Base-by-base conservation (phyloP, 2,329 filamentous ascomycete species). In the Aspergillus quadricinctus region DNA sequence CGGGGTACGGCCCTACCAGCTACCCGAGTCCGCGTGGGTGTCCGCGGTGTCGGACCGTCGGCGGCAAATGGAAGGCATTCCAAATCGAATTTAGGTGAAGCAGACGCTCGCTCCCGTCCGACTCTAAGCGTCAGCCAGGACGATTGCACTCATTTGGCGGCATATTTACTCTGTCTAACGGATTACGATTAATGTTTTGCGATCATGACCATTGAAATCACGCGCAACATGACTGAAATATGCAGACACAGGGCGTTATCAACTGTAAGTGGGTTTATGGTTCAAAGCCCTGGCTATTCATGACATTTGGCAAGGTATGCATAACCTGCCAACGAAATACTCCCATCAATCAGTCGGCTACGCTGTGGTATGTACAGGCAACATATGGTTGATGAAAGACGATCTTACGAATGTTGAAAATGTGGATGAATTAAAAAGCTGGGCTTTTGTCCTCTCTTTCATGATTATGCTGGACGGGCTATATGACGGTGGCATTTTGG, bases 31-130 rank as follows among this genome's bases (percentile, higher is more conserved):
- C 74, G 25, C 69, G 75, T 41, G 74, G 75, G 14, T 80, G 77
- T 64, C 77, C 77, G 37, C 71, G 74, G 41, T 80, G 77, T 64
- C 72, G 75, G 55, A 74, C 72, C 1, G 69, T 78, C 25, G 75
- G 75, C 19, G 74, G 75, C 25, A 77, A 76, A 63, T 80, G 77
- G 76, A 79, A 78, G 60, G 71, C 73, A 45, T 79, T 80, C 59
- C 77, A 79, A 59, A 65, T 80, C 45, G 77, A 80, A 53, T 74
- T 80, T 59, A 72, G 75, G 66, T 79, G 69, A 72, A 23, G 2
- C 2, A 4, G 11, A 14, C 11, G 43, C 14, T 27, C 21, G 3
- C 6, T 23, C 43, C 21, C 21, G 43, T 46, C 23, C 11, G 23
- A 7, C 43, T 14, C 3, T 21, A 1, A 23, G 21, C 19, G 14